phyloP scores from a whole-genome alignment of 176 grass and related monocot species.

The Olyra latifolia region DNA sequence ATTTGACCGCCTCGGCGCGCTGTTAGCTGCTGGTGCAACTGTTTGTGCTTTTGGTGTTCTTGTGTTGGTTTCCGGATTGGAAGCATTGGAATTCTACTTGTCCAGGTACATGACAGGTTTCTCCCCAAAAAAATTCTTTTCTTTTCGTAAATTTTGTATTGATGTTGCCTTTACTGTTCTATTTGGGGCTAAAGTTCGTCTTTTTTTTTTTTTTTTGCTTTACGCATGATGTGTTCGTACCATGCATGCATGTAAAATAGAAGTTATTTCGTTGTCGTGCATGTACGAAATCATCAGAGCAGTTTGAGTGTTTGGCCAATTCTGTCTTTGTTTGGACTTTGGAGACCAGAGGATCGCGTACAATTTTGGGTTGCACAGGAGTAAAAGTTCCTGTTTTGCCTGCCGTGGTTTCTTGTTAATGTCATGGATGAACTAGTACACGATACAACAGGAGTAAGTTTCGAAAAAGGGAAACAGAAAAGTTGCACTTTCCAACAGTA shows the following conservation, averaged over 20 bases:
- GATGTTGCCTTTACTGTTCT: neutral
- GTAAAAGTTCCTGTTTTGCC: conserved; percentile 3
- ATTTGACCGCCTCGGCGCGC: conserved; percentile 13
- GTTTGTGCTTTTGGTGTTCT: neutral
- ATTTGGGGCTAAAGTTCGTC: neutral
- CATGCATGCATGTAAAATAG: conserved; percentile 19
- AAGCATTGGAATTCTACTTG: neutral
- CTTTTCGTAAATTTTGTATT: neutral
- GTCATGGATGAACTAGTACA: neutral
- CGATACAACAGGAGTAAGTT: conserved; percentile 1
- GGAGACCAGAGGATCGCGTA: neutral
- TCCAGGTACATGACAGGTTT: conserved; percentile 6
- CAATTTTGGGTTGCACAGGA: neutral
- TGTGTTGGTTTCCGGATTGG: neutral
- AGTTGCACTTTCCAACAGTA: conserved; percentile 4
- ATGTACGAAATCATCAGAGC: neutral
- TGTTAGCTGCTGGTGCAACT: neutral
- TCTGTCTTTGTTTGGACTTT: neutral
- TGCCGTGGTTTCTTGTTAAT: neutral
- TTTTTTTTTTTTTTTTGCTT: conserved; percentile 47
- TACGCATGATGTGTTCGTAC: neutral
- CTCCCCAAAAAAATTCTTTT: neutral
- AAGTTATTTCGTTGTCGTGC: neutral
- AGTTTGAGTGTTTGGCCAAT: conserved; percentile 10
- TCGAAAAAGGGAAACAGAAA: neutral